Evolutionary conservation across 192 early-diverging fungal genomes (phyloP), one percentile per base, ranked within the genome.

Genomic region (Backusella tuberculispora): DNA sequence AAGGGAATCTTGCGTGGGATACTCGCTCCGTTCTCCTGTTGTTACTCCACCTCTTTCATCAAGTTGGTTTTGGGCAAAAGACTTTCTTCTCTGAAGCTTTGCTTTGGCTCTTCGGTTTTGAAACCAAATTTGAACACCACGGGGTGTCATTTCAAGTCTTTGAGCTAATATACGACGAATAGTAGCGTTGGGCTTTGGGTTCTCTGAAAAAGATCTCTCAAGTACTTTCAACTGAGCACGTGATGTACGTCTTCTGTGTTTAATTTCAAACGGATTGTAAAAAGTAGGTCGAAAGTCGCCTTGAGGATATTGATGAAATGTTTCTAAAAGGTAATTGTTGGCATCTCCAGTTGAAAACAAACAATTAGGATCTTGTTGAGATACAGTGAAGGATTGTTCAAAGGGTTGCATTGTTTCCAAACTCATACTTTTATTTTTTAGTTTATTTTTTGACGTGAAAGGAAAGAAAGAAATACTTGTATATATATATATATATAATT

Each of bases 31-130:
- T 12, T 72, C 12, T 46, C 64, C 13, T 34, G 29, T n/a, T n/a
- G n/a, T n/a, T n/a, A n/a, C 46, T 4, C 46, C 43, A 6, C 56
- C 56, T 60, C 50, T 44, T 12, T 66, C 60, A 50, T 75, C 74
- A 19, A 21, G 66, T 10, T 67, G 66, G 7, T 37, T 26, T 69
- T 69, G 68, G 15, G 44, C 26, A 15, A 24, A 44, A 0, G 68
- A 68, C 43, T 77, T 80, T 15, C 64, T 21, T 38, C 69, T 50
- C 21, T 93, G 89, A 53, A 89, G 83, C 80, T 95, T 95, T 56
- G 90, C 85, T 81, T 97, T 97, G 43, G 95, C 95, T 43, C 95
- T 86, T 17, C 94, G 88, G 80, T 95, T 95, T 75, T 95, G 94
- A 81, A 95, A 95, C 95, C 93, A 95, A 26, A 95, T 90, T 71